Evolutionary conservation across 306 rosid species (phyloP).

Genomic region (Astragalus membranaceus): DNA sequence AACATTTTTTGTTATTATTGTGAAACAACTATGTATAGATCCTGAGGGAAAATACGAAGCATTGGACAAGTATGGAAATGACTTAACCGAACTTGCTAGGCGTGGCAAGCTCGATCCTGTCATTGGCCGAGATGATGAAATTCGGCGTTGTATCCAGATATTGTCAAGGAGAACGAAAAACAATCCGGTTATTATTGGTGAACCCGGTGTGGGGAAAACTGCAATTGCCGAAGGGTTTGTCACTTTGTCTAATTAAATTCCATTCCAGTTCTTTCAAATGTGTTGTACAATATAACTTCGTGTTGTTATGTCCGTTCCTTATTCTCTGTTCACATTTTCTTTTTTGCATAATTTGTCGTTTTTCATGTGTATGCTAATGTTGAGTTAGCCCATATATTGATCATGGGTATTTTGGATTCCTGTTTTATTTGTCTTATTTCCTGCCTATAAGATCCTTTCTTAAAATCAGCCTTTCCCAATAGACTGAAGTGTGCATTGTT

Average conservation of each 20-base stretch:
- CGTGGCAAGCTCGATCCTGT: conserved; percentile 98
- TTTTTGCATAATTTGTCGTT: background rate
- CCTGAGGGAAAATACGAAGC: conserved; percentile 96
- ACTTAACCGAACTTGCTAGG: conserved; percentile 90
- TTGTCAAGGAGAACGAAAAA: conserved; percentile 90
- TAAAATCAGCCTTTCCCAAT: background rate
- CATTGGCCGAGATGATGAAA: conserved; percentile 95
- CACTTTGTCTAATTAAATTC: conserved; percentile 42
- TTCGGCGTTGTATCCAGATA: conserved; percentile 89
- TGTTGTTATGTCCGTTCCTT: background rate
- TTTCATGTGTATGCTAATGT: background rate
- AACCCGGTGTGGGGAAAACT: conserved; percentile 98
- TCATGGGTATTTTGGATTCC: background rate
- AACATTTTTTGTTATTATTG: background rate
- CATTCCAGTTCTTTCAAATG: background rate
- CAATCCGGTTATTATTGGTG: conserved; percentile 96
- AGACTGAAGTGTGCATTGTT: background rate
- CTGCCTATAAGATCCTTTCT: background rate
- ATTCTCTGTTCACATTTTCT: background rate
- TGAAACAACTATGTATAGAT: conserved; percentile 36
- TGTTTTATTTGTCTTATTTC: background rate
- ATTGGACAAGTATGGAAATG: conserved; percentile 79
- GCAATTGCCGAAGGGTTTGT: conserved; percentile 99
- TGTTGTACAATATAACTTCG: background rate
- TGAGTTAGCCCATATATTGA: background rate